Conservation (phyloP, 345 rosid genomes). For the Corchorus olitorius region DNA sequence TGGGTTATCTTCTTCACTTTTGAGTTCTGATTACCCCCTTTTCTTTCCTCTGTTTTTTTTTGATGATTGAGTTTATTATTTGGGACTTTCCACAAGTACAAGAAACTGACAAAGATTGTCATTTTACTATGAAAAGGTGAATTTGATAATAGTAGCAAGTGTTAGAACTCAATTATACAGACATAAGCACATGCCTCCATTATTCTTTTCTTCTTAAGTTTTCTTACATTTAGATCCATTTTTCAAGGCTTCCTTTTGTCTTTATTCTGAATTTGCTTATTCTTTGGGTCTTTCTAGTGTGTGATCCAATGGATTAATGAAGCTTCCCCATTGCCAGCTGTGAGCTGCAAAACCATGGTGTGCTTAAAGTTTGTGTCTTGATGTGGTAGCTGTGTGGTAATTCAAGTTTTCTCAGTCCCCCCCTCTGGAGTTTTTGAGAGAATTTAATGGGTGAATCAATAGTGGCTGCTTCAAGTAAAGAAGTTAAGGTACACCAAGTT, state of each 20-base stretch:
- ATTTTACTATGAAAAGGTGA: constrained; percentile 26
- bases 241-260: constrained; percentile 34
- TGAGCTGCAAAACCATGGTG: constrained; percentile 16
- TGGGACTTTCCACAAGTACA: constrained; percentile 38
- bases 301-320: constrained; percentile 28
- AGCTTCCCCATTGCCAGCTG: constrained; percentile 26
- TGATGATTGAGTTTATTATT: constrained; percentile 36
- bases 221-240: constrained; percentile 11
- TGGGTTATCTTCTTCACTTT: constrained; percentile 31
- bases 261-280: constrained; percentile 24
- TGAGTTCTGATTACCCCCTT: background rate
- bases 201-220: constrained; percentile 28
- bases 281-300: constrained; percentile 22
- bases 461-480: constrained; percentile 40
- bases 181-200: constrained; percentile 32
- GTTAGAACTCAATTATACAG: constrained; percentile 13
- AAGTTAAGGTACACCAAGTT: constrained; percentile 53
- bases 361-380: constrained; percentile 19
- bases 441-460: constrained; percentile 61
- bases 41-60: constrained; percentile 13
- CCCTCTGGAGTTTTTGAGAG: constrained; percentile 15
- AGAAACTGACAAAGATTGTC: constrained; percentile 39
- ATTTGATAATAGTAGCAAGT: constrained; percentile 13
- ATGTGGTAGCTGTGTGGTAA: constrained; percentile 29
- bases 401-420: constrained; percentile 23